Conservation (phyloP, 352 stramenopile species). For the Pseudoperonospora humuli region DNA sequence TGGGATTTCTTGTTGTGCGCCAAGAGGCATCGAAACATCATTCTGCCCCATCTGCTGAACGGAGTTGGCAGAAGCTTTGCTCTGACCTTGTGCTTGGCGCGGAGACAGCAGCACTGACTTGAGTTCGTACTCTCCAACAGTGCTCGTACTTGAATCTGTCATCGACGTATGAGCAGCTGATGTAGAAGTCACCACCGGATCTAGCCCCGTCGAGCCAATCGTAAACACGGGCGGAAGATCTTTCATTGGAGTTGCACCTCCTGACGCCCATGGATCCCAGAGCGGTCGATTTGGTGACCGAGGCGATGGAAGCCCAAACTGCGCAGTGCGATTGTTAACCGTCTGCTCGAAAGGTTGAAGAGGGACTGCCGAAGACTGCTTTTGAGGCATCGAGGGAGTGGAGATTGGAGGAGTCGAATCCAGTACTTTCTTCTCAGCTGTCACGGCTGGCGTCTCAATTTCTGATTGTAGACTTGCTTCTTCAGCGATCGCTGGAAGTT, state of each 20-base stretch:
- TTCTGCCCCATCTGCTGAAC: conserved; percentile 5
- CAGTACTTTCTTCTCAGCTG: not conserved
- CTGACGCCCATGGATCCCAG: conserved; percentile 41
- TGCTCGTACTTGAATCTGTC: not conserved
- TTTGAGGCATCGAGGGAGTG: not conserved
- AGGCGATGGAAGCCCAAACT: conserved; percentile 24
- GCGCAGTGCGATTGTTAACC: conserved; percentile 2
- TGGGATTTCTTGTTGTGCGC: conserved; percentile 2
- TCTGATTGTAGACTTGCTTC: conserved; percentile 8
- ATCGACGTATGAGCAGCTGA: conserved; percentile 1
- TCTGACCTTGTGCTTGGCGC: conserved; percentile 6
- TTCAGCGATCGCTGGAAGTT: conserved; percentile 22
- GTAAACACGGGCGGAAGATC: conserved; percentile 27
- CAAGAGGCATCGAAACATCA: not conserved
- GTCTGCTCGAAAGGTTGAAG: conserved; percentile 4
- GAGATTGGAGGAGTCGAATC: not conserved
- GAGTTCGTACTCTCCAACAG: conserved; percentile 27
- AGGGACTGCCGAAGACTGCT: not conserved
- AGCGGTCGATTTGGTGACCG: conserved; percentile 25
- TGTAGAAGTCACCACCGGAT: conserved; percentile 15
- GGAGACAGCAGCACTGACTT: conserved; percentile 30
- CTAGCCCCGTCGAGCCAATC: conserved; percentile 23
- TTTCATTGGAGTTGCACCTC: conserved; percentile 27
- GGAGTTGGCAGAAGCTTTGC: not conserved
- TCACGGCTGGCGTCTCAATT: not conserved